Conservation (phyloP, 108 stramenopile genomes). For the Skeletonema grethae region DNA sequence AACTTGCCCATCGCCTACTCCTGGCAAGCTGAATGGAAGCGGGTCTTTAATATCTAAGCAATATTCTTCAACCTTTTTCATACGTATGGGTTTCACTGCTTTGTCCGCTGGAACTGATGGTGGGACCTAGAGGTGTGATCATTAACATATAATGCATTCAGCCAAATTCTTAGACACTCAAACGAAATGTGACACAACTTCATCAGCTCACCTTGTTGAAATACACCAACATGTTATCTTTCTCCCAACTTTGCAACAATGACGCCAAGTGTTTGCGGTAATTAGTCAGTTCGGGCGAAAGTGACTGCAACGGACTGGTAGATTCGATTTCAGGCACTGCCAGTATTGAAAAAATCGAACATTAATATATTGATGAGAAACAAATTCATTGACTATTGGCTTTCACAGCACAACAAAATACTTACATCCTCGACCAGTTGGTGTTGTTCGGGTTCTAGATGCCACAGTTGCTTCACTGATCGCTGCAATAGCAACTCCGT, state of each 20-base stretch:
- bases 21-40: conserved; percentile 50
- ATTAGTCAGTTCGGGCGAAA: conserved; percentile 69
- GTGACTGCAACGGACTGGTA: conserved; percentile 53
- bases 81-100: conserved; percentile 57
- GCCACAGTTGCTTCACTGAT: conserved; percentile 71
- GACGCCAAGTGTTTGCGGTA: conserved; percentile 68
- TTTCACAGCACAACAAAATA: not conserved
- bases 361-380: not conserved
- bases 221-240: conserved; percentile 80
- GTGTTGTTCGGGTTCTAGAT: conserved; percentile 47
- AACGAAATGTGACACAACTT: not conserved
- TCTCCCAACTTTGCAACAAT: conserved; percentile 74
- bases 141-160: not conserved
- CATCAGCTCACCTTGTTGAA: conserved; percentile 67
- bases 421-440: conserved; percentile 38
- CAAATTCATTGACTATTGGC: not conserved
- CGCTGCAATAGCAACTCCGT: conserved; percentile 83
- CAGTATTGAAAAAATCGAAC: not conserved
- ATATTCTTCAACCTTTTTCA: conserved; percentile 73
- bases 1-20: not conserved
- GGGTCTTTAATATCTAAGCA: conserved; percentile 67
- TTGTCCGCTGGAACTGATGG: conserved; percentile 71
- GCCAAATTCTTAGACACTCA: conserved; percentile 1
- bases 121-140: conserved; percentile 40
- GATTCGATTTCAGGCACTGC: conserved; percentile 71